Base-by-base conservation (phyloP, 352 stramenopile species). In the Globisporangium irregulare region DNA sequence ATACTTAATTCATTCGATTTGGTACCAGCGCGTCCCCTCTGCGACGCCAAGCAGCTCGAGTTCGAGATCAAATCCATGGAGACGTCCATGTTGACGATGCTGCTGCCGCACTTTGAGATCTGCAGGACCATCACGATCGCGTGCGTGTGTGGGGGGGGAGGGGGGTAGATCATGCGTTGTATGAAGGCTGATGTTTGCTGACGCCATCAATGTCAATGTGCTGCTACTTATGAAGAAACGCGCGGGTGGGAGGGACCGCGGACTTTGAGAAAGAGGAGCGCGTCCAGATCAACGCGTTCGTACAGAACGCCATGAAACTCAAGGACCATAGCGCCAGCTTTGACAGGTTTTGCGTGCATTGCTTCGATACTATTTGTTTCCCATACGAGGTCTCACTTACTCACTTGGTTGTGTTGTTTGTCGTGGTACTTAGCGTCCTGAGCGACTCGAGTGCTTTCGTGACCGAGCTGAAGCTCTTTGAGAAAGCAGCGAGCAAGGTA, bases 71-170 rank as follows among this genome's bases (percentile, higher is more conserved):
- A 72, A 24, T 69, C 66, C 1, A 81, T 89, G 54, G 80, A 89
- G 63, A 76, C 69, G 56, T 79, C 77, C 59, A 81, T 84, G 68
- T 64, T 66, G 9, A 80, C 59, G 48, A 82, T 91, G 80, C 66
- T 91, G 32, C 43, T 76, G 24, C 75, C 75, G 0, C 82, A 91
- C 46, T 70, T 86, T 51, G 80, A 88, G 34, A 84, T 86, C 56
- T 88, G 79, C 59, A 69, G 68, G 10, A 86, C 82, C 0, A 89
- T 91, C 63, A 73, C 70, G 9, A 86, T 74, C 29, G 80, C 82
- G 82, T 91, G 29, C 29, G 29, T 32, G 29, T 59, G 25, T 1
- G 25, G 25, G 25, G 25, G 25, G 25, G 25, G 25, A 27, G 25
- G 25, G 25, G 29, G 29, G 29, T 32, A 32, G 29, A 0, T 4